phyloP scores from a whole-genome alignment of 2,329 filamentous ascomycete genomes.

The Aspergillus jensenii region DNA sequence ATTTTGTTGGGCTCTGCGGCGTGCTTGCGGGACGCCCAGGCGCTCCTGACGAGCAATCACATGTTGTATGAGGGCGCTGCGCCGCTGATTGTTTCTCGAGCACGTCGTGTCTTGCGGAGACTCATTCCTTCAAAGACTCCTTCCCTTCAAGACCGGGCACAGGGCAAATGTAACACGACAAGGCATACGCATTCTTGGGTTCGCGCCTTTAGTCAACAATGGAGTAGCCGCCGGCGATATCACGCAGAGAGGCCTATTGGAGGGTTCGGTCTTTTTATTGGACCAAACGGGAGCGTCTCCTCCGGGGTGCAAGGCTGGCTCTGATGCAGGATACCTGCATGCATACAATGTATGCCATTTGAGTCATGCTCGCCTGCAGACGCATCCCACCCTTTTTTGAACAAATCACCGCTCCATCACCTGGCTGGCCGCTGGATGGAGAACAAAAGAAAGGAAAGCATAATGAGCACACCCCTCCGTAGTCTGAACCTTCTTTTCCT shows the following conservation, averaged over 20 bases:
- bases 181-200: constrained; percentile 1
- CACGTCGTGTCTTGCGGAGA: neutral
- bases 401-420: neutral
- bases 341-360: constrained; percentile 8
- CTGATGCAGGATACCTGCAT: constrained; percentile 4
- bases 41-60: constrained; percentile 7
- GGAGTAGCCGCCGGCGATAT: constrained; percentile 3
- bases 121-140: neutral
- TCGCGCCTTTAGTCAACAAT: constrained; percentile 4
- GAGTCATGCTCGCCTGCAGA: constrained; percentile 4
- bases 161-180: constrained; percentile 3
- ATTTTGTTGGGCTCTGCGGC: constrained; percentile 1
- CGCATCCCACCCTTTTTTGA: neutral
- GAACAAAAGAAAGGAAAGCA: neutral
- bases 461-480: neutral
- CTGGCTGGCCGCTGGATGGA: neutral
- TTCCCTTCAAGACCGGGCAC: neutral
- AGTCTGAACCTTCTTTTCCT: neutral
- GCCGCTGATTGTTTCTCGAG: neutral
- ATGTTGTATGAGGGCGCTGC: neutral
- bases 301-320: constrained; percentile 1
- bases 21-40: neutral
- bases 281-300: neutral
- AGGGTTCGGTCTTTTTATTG: neutral
- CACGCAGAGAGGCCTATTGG: neutral